Evolutionary conservation across 208 protist genomes (phyloP).

Genomic region (Entamoeba histolytica): DNA sequence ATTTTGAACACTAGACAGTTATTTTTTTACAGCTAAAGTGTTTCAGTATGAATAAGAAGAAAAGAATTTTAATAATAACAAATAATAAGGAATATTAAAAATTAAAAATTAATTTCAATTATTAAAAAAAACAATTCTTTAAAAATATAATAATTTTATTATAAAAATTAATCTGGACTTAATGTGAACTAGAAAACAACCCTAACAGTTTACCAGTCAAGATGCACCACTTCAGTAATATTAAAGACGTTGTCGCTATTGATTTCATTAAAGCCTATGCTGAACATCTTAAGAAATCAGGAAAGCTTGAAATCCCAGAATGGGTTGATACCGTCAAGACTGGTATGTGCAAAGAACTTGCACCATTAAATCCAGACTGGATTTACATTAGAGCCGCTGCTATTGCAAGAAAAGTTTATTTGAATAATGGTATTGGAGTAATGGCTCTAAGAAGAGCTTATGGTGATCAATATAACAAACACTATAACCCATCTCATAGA

Average conservation of each 20-base stretch:
- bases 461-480: neutral
- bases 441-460: neutral
- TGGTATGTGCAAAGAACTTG: conserved; percentile 1
- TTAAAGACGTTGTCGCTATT: neutral
- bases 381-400: conserved; percentile 6
- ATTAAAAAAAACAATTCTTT: no score
- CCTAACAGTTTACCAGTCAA: neutral
- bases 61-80: no score
- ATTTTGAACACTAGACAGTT: no score
- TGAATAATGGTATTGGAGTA: conserved; percentile 3
- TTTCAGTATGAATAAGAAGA: no score
- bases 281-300: neutral
- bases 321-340: conserved; percentile 7
- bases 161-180: no score
- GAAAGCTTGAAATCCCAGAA: neutral
- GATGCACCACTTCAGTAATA: neutral
- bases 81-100: no score
- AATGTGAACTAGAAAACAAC: neutral
- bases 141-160: no score
- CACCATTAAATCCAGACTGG: conserved; percentile 11
- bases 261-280: conserved; percentile 12
- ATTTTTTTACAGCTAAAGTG: no score
- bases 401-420: conserved; percentile 6
- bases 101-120: no score
- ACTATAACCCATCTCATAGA: neutral